These are phyloP conservation scores for Plantago coronopus DNA, from an alignment of 305 asterid species.

Conservation along the genomic window DNA sequence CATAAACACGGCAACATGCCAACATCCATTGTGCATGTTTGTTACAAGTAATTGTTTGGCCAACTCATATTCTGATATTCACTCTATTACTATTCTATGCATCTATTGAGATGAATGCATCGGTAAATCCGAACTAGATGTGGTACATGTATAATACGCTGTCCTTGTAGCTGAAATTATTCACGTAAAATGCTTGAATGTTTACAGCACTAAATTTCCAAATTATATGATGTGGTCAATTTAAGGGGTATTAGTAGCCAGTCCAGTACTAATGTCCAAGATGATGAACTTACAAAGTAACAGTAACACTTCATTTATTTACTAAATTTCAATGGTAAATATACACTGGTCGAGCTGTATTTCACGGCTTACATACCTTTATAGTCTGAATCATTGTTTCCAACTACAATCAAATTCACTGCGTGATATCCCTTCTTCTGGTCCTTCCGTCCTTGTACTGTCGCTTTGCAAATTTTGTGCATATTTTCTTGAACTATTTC, in stretches of 20 bases:
- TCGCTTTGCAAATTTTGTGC: neutral
- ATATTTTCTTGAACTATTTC: neutral
- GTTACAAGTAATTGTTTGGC: too few species aligned
- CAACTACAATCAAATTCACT: neutral
- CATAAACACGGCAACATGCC: too few species aligned
- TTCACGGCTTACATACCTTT: neutral
- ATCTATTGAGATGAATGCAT: too few species aligned
- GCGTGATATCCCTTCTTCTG: neutral
- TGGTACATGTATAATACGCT: too few species aligned
- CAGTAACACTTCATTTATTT: neutral
- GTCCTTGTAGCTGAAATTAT: neutral
- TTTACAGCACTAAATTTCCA: neutral
- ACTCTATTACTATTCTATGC: too few species aligned
- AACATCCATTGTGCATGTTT: too few species aligned
- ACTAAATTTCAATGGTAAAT: neutral
- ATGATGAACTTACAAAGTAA: neutral
- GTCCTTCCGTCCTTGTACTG: neutral
- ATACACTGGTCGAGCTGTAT: neutral
- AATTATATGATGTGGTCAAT: neutral
- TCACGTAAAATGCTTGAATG: neutral
- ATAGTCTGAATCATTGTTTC: neutral
- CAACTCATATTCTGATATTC: too few species aligned
- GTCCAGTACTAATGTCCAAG: neutral
- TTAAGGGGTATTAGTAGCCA: too few species aligned
- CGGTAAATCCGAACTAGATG: neutral